Evolutionary conservation across 2,329 filamentous ascomycete genomes (phyloP).

Genomic region (Bretziella fagacearum): DNA sequence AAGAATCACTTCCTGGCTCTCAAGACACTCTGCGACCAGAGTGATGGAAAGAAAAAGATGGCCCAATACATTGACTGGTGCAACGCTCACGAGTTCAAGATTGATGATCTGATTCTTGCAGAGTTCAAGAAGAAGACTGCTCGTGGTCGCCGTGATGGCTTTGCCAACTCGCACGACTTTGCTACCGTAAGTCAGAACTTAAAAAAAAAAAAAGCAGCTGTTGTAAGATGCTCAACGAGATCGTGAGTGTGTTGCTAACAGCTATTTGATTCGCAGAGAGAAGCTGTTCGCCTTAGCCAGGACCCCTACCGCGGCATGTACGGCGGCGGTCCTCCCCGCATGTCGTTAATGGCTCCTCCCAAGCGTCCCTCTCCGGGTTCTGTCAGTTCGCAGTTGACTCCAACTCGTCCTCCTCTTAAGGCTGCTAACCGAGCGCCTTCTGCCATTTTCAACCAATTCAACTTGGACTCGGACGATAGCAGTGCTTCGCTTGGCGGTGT

Average conservation of each 20-base stretch:
- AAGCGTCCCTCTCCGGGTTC: not conserved
- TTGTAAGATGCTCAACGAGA: not conserved
- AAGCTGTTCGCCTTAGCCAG: constrained; percentile 8
- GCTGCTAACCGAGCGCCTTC: not conserved
- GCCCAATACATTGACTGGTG: constrained; percentile 10
- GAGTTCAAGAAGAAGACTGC: not conserved
- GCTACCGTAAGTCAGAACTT: constrained; percentile 5
- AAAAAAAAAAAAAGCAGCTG: not conserved
- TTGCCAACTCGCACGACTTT: constrained; percentile 8
- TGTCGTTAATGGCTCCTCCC: not conserved
- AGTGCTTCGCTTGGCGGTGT: not conserved
- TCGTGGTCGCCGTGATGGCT: constrained; percentile 11
- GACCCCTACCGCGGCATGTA: constrained; percentile 14
- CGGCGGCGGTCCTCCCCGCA: not conserved
- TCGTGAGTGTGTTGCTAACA: too few species aligned
- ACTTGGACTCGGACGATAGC: not conserved
- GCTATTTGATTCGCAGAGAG: constrained; percentile 1
- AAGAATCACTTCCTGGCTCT: constrained; percentile 1
- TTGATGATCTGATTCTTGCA: not conserved
- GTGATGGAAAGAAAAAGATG: not conserved
- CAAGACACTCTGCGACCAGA: not conserved
- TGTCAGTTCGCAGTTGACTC: not conserved
- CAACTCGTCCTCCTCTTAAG: not conserved
- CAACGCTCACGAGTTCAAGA: not conserved
- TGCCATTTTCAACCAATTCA: not conserved